Base-by-base conservation (phyloP, 1,284 basidiomycete species). In the Pyrrhoderma noxium region DNA sequence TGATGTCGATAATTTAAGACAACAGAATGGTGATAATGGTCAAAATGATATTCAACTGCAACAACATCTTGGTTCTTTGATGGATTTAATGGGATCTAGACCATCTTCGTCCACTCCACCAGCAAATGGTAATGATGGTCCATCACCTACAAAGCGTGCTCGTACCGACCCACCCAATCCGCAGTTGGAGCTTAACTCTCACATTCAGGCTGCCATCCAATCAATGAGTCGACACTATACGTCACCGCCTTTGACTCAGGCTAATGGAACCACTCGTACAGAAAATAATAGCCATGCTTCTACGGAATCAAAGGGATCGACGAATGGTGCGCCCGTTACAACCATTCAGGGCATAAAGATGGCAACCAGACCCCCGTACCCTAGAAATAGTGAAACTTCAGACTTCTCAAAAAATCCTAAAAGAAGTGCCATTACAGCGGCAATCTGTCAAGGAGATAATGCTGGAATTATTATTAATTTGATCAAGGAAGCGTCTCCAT, bases 371-470 rank as follows among this genome's bases (percentile, higher is more conserved):
- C 82, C 88, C 5, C 70, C 75, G 16, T 61, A 79, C 21, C 74
- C 80, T 8, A 76, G 79, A 21, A 67, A 71, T 25, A 72, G 72
- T 51, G 83, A 89, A 54, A 73, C 73, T 1, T 66, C 71, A 9
- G 73, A 75, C 19, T 75, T 81, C 39, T 67, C 82, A 18, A 80
- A 79, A 60, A 85, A 87, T 57, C 66, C 74, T 23, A 74, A 83
- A 50, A 72, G 80, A 34, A 67, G 75, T 14, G 76, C 79, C 11
- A 70, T 88, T 45, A 68, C 87, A 18, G 74, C 79, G 9, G 71
- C 77, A 23, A 79, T 90, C 49, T 82, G 76, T 57, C 75, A 81
- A 57, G 73, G 74, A 22, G 86, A 89, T 55, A 84, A 89, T 57
- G 77, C 86, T 0, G 61, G 62, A 16, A 62, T 72, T 2, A 73